A percentile compares a stretch with the other conserved stretches of the same genome.
These are phyloP conservation scores for Groenewaldozyma tartarivorans DNA, from an alignment of 805 yeast species.

Conservation along the genomic window DNA sequence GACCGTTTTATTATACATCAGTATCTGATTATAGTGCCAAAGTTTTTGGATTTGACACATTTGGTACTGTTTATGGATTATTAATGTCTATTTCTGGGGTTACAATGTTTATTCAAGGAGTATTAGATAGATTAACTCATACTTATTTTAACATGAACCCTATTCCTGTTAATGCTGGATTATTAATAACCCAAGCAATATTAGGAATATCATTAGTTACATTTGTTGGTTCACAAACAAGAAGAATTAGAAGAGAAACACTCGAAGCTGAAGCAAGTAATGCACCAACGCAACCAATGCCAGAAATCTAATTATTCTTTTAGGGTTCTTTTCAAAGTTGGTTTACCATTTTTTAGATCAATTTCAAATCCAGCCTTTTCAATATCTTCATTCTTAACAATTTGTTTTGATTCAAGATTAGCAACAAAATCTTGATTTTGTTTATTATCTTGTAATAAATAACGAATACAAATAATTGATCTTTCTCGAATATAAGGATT, in stretches of 20 bases:
- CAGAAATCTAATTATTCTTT: constrained; percentile 13
- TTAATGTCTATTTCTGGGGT: constrained; percentile 74
- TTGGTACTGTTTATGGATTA: constrained; percentile 86
- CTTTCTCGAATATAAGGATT: constrained; percentile 78
- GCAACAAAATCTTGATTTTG: constrained; percentile 73
- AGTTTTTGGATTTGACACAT: constrained; percentile 85
- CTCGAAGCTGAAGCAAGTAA: constrained; percentile 57
- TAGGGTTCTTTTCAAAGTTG: constrained; percentile 35
- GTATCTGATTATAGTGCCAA: constrained; percentile 88
- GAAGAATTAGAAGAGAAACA: constrained; percentile 37
- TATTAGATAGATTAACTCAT: constrained; percentile 64
- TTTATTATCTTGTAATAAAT: constrained; percentile 51
- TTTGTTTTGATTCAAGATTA: constrained; percentile 62
- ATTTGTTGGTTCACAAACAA: constrained; percentile 30
- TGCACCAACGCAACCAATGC: constrained; percentile 35
- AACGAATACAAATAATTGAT: constrained; percentile 68
- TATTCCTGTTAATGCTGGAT: constrained; percentile 54
- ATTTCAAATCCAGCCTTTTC: constrained; percentile 71
- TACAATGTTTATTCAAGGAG: constrained; percentile 64
- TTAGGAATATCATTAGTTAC: constrained; percentile 23
- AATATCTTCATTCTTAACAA: constrained; percentile 49
- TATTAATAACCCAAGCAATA: constrained; percentile 37
- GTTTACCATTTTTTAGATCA: constrained; percentile 61
- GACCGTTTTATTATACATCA: constrained; percentile 90
- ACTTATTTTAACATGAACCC: constrained; percentile 64